Evolutionary conservation across 177 flowering plant genomes (phyloP).

Genomic region (Telopea speciosissima): DNA sequence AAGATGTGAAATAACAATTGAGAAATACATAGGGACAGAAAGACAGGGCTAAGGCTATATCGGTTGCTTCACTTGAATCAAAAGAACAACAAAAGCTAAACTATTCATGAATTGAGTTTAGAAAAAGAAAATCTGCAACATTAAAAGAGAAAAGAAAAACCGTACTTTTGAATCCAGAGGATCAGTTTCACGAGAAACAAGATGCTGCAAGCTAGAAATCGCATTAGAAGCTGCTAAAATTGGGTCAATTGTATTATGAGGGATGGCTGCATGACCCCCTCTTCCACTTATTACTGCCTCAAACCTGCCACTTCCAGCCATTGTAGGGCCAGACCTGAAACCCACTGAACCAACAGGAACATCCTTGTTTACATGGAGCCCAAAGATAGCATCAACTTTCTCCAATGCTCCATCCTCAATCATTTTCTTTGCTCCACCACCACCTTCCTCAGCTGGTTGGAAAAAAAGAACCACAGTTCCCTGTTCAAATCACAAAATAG

Average conservation of each 20-base stretch:
- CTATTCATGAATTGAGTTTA: background rate
- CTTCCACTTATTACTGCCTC: constrained; percentile 29
- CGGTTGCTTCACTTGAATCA: too few relatives aligned
- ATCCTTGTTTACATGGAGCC: too few relatives aligned
- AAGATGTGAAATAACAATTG: too few relatives aligned
- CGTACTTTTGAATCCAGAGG: constrained; percentile 32
- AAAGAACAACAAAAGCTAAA: background rate
- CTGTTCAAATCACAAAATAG: constrained; percentile 6
- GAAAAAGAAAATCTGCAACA: background rate
- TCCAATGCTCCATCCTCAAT: constrained; percentile 35
- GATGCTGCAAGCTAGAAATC: constrained; percentile 36
- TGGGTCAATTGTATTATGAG: constrained; percentile 42
- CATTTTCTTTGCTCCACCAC: constrained; percentile 45
- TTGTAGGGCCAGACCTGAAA: constrained; percentile 34
- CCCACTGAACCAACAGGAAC: constrained; percentile 29
- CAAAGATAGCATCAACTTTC: constrained; percentile 31
- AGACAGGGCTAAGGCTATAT: too few relatives aligned
- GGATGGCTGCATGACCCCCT: constrained; percentile 49
- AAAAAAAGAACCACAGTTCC: constrained; percentile 53
- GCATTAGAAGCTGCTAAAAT: constrained; percentile 39
- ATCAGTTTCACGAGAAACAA: constrained; percentile 46
- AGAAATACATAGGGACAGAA: too few relatives aligned
- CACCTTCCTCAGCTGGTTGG: constrained; percentile 50
- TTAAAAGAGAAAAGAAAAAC: background rate
- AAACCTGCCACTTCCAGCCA: constrained; percentile 37